Percentiles rank a stretch among this genome's conserved stretches.
Conservation (phyloP, 305 asterid species). For the Fraxinus latifolia region DNA sequence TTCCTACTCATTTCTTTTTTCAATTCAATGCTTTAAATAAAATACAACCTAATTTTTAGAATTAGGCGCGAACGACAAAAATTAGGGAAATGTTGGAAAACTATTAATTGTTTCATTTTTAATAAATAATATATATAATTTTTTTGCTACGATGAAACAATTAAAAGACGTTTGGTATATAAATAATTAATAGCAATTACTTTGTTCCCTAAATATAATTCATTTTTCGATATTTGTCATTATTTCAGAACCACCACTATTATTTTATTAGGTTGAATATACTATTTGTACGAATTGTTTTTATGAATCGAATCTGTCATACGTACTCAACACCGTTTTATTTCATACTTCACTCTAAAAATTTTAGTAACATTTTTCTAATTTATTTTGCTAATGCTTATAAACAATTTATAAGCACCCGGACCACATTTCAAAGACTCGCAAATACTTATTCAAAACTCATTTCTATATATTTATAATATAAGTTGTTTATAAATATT, state of each 20-base stretch:
- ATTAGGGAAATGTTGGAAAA: background rate
- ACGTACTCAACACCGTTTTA: background rate
- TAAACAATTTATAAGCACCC: too few relatives aligned
- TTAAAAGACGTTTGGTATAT: background rate
- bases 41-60: background rate
- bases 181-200: background rate
- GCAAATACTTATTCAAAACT: background rate
- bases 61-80: background rate
- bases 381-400: background rate
- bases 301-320: background rate
- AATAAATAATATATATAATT: too few relatives aligned
- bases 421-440: too few relatives aligned
- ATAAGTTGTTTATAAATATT: too few relatives aligned
- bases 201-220: background rate
- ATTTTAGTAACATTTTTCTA: background rate
- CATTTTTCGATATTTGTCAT: background rate
- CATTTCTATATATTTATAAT: too few relatives aligned
- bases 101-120: background rate
- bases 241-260: background rate
- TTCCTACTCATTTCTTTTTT: background rate
- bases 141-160: background rate
- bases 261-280: background rate
- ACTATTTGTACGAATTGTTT: background rate
- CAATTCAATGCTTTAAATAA: too few relatives aligned
- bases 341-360: background rate